Percentiles rank a stretch among this genome's conserved stretches.
Evolutionary conservation across 2,329 filamentous ascomycete genomes (phyloP).

Genomic region (Ilyonectria destructans): DNA sequence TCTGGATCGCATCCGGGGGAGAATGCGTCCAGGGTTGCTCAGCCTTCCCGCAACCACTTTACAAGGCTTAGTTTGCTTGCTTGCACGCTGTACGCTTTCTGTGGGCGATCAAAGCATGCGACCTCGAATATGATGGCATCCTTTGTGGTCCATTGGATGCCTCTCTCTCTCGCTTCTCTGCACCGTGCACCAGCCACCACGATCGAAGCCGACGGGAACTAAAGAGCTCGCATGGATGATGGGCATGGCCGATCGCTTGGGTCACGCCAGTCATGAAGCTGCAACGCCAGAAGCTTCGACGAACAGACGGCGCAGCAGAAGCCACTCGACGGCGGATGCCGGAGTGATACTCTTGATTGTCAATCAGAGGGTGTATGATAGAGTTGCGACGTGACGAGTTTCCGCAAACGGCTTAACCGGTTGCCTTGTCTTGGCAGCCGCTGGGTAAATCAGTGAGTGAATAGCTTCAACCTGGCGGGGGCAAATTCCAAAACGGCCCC

Average conservation of each 20-base stretch:
- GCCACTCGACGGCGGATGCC: conserved; percentile 1
- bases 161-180: conserved; percentile 39
- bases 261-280: conserved; percentile 25
- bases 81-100: conserved; percentile 20
- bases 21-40: conserved; percentile 22
- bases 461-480: conserved; percentile 19
- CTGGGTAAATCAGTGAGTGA: conserved; percentile 1
- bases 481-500: conserved; percentile 24
- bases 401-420: conserved; percentile 9
- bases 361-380: background rate
- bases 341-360: background rate
- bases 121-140: conserved; percentile 21
- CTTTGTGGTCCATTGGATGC: conserved; percentile 46
- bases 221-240: conserved; percentile 31
- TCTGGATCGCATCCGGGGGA: conserved; percentile 23
- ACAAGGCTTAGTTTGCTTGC: conserved; percentile 14
- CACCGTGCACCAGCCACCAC: conserved; percentile 32
- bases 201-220: conserved; percentile 44
- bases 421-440: conserved; percentile 3
- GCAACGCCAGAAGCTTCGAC: conserved; percentile 8
- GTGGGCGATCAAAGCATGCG: background rate
- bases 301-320: conserved; percentile 13
- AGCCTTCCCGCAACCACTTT: conserved; percentile 41
- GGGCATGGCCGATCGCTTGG: conserved; percentile 12
- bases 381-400: conserved; percentile 10